Conservation (phyloP, 2,329 filamentous ascomycete genomes). For the Arachnopeziza araneosa region DNA sequence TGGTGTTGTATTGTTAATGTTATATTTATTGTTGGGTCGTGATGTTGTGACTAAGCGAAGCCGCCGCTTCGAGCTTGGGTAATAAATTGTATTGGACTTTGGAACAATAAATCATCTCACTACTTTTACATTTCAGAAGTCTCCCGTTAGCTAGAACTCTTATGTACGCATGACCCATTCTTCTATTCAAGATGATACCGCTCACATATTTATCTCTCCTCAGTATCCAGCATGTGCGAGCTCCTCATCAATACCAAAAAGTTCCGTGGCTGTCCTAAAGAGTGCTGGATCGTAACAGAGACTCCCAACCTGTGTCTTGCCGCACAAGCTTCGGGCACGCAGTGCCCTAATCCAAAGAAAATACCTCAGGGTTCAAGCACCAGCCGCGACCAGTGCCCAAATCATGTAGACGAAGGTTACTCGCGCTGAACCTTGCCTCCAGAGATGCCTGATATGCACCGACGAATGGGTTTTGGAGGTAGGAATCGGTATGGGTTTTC, state of each 20-base stretch:
- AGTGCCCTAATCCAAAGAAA: slow-evolving; percentile 3
- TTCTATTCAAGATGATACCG: neutral
- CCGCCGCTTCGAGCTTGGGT: too few species aligned
- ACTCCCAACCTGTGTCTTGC: neutral
- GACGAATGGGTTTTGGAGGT: neutral
- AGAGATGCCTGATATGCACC: too few species aligned
- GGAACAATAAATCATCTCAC: neutral
- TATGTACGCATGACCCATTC: neutral
- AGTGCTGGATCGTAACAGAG: neutral
- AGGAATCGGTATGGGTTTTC: neutral
- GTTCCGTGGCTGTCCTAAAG: neutral
- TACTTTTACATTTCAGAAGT: neutral
- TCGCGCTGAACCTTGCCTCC: neutral
- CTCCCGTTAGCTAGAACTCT: neutral
- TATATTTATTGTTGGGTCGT: too few species aligned
- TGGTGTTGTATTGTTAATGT: too few species aligned
- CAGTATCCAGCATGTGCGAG: slow-evolving; percentile 5
- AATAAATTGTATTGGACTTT: too few species aligned
- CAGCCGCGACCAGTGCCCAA: slow-evolving; percentile 5
- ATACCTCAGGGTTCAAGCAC: neutral
- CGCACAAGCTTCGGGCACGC: neutral
- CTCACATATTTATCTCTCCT: neutral
- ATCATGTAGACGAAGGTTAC: slow-evolving; percentile 4
- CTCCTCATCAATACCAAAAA: slow-evolving; percentile 1
- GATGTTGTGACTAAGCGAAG: too few species aligned